A percentile compares a stretch with the other conserved stretches of the same genome.
These are phyloP conservation scores for Pseudocohnilembus persalinus DNA, from an alignment of 169 alveolate species.

Conservation along the genomic window DNA sequence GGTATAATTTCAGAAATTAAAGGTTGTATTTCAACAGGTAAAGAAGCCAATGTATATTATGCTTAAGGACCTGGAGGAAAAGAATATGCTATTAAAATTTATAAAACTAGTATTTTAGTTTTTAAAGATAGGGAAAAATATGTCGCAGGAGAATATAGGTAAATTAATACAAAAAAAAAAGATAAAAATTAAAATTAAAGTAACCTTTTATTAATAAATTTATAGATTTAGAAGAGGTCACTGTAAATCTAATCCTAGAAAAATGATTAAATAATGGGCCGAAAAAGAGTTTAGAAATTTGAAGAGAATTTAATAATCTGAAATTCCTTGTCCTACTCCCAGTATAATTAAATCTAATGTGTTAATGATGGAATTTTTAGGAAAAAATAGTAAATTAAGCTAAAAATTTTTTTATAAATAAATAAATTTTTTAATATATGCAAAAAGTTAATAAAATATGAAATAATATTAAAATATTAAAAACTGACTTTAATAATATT, in stretches of 20 bases:
- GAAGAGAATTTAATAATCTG: slow-evolving; percentile 90
- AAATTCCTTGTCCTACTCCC: slow-evolving; percentile 95
- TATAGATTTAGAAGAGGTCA: slow-evolving; percentile 97
- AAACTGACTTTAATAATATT: background rate
- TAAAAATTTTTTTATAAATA: slow-evolving; percentile 25
- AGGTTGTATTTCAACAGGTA: slow-evolving; percentile 98
- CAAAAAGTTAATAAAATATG: slow-evolving; percentile 69
- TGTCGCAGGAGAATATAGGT: slow-evolving; percentile 98
- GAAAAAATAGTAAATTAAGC: slow-evolving; percentile 66
- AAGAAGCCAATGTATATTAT: slow-evolving; percentile 97
- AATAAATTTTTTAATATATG: slow-evolving; percentile 35
- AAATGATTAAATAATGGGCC: slow-evolving; percentile 99
- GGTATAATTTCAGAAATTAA: slow-evolving; percentile 89
- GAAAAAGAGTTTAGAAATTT: slow-evolving; percentile 98
- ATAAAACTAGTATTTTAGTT: slow-evolving; percentile 96
- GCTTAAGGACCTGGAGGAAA: slow-evolving; percentile 61
- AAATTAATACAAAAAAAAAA: no score
- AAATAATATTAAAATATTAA: slow-evolving; percentile 24
- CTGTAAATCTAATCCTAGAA: slow-evolving; percentile 96
- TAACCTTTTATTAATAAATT: no score
- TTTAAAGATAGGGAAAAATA: slow-evolving; percentile 99
- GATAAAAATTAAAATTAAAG: no score
- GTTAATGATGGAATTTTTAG: slow-evolving; percentile 96
- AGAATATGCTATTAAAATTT: slow-evolving; percentile 97
- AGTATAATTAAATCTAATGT: slow-evolving; percentile 93